Conservation (phyloP, 441 rosid species). For the Eutrema salsugineum region DNA sequence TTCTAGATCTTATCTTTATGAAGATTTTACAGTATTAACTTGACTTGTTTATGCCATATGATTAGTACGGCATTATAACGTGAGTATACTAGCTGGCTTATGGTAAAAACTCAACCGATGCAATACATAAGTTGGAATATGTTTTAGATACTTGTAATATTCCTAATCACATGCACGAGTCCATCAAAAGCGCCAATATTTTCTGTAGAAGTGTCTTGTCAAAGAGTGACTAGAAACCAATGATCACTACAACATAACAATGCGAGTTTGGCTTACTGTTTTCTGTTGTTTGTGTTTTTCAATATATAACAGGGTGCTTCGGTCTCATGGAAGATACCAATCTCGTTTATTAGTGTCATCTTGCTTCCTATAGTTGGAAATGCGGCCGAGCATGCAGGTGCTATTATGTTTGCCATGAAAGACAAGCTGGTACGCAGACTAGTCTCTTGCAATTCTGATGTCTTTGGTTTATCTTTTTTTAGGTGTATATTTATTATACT, state of each 20-base stretch:
- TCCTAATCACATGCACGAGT: neutral
- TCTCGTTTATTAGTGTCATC: slow-evolving; percentile 74
- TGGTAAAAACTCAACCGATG: neutral
- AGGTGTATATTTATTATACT: neutral
- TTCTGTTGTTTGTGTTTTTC: neutral
- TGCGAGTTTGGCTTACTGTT: neutral
- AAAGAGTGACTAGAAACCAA: neutral
- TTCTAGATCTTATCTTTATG: neutral
- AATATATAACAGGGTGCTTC: slow-evolving; percentile 59
- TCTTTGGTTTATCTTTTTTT: neutral
- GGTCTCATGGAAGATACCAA: slow-evolving; percentile 55
- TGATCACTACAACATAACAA: neutral
- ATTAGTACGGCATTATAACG: neutral
- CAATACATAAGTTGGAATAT: neutral
- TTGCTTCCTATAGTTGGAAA: slow-evolving; percentile 86
- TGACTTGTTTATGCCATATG: neutral
- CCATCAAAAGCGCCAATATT: neutral
- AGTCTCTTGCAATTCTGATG: neutral
- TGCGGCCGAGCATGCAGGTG: slow-evolving; percentile 91
- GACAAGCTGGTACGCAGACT: slow-evolving; percentile 69
- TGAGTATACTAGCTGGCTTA: neutral
- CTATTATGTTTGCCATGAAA: slow-evolving; percentile 87
- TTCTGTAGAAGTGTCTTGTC: neutral
- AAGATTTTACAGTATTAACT: neutral
- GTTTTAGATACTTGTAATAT: neutral